Conservation (phyloP, 768 basidiomycete species). For the Pulveroboletus ravenelii region DNA sequence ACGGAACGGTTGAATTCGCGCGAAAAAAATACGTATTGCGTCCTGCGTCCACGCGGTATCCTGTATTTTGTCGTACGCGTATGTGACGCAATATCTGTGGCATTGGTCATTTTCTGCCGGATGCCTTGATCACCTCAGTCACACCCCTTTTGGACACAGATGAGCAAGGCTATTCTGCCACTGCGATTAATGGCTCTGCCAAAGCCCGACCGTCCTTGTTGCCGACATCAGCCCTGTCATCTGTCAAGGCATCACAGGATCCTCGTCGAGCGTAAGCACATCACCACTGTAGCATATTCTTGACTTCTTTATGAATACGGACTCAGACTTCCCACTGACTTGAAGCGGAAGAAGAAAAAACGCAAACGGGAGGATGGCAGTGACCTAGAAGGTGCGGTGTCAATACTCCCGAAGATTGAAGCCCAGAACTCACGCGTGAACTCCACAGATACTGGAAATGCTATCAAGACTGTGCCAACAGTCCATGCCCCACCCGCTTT, state of each 20-base stretch:
- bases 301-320: neutral
- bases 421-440: constrained; percentile 5
- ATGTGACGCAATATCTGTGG: constrained; percentile 14
- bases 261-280: constrained; percentile 55
- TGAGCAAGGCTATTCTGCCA: constrained; percentile 36
- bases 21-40: constrained; percentile 3
- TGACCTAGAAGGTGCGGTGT: constrained; percentile 58
- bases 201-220: constrained; percentile 49
- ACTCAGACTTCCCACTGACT: constrained; percentile 41
- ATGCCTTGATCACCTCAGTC: constrained; percentile 21
- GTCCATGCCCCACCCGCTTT: constrained; percentile 34
- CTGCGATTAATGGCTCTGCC: constrained; percentile 31
- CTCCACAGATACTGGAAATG: constrained; percentile 44
- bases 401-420: constrained; percentile 1
- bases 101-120: constrained; percentile 1
- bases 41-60: neutral
- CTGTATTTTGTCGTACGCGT: neutral
- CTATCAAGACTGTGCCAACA: constrained; percentile 58
- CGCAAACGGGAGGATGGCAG: constrained; percentile 79
- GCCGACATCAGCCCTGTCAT: constrained; percentile 42
- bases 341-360: constrained; percentile 81
- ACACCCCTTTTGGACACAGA: constrained; percentile 51
- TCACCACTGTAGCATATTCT: constrained; percentile 15
- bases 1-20: constrained; percentile 9
- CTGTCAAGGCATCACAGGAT: constrained; percentile 53